These are phyloP conservation scores for Phalaenopsis aphrodite DNA, from an alignment of 106 monocot species.

Conservation along the genomic window DNA sequence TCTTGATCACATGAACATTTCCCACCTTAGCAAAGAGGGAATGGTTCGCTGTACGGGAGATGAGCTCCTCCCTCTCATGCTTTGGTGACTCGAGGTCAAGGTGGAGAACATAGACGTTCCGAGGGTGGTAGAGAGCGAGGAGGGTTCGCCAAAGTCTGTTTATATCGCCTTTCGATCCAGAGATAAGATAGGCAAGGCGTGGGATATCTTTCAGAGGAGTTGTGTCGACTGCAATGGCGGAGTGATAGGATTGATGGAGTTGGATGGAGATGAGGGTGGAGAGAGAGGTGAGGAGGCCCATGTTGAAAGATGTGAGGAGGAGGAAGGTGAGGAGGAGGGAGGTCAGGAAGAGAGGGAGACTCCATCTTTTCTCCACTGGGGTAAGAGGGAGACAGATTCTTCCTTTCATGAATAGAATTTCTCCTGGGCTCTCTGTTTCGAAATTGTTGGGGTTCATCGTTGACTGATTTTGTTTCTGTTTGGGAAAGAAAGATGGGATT, in stretches of 20 bases:
- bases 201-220: background rate
- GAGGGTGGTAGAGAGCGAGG: slow-evolving; percentile 13
- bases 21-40: background rate
- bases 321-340: slow-evolving; percentile 12
- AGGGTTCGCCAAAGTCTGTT: slow-evolving; percentile 7
- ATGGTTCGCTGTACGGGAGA: background rate
- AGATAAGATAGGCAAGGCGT: background rate
- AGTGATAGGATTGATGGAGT: background rate
- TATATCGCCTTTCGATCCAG: background rate
- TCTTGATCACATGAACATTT: slow-evolving; percentile 12
- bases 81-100: slow-evolving; percentile 13
- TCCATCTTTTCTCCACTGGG: slow-evolving; percentile 10
- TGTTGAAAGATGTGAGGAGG: slow-evolving; percentile 16
- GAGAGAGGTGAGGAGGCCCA: slow-evolving; percentile 19
- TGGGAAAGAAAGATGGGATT: too few relatives aligned
- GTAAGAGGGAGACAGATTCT: background rate
- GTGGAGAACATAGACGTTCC: slow-evolving; percentile 13
- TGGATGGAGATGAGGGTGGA: background rate
- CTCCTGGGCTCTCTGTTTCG: background rate
- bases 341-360: slow-evolving; percentile 1
- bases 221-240: background rate
- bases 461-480: too few relatives aligned
- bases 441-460: background rate
- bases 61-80: slow-evolving; percentile 8
- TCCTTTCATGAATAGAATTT: background rate